These are phyloP conservation scores for Suillus variegatus DNA, from an alignment of 768 basidiomycete genomes.

Conservation along the genomic window DNA sequence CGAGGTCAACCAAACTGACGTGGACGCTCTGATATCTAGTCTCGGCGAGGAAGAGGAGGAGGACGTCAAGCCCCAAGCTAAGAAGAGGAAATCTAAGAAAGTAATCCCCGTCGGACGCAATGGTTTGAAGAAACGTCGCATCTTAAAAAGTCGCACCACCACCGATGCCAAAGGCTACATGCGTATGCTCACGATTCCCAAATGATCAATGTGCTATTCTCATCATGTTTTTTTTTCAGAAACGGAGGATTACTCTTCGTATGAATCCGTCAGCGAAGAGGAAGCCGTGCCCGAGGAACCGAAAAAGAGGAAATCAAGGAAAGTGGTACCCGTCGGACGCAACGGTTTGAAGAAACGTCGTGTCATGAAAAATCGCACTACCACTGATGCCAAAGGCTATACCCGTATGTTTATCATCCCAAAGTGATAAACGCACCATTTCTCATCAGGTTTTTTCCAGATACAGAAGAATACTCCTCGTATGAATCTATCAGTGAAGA, in stretches of 20 bases:
- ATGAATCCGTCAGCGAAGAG: slow-evolving; percentile 75
- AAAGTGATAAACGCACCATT: not conserved
- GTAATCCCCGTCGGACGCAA: slow-evolving; percentile 63
- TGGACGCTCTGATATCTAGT: slow-evolving; percentile 26
- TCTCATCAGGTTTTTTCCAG: slow-evolving; percentile 35
- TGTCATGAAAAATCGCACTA: slow-evolving; percentile 57
- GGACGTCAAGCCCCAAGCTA: slow-evolving; percentile 35
- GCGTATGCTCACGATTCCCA: slow-evolving; percentile 43
- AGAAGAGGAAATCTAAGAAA: slow-evolving; percentile 33
- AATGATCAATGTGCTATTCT: slow-evolving; percentile 4
- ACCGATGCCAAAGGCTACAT: slow-evolving; percentile 73
- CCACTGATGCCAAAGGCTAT: slow-evolving; percentile 68
- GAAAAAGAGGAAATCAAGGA: slow-evolving; percentile 39
- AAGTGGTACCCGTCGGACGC: slow-evolving; percentile 67
- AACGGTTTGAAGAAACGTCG: slow-evolving; percentile 80
- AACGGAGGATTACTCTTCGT: slow-evolving; percentile 77
- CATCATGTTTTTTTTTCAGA: slow-evolving; percentile 38
- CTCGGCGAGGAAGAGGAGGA: slow-evolving; percentile 32
- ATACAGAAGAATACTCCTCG: slow-evolving; percentile 75
- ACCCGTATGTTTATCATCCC: slow-evolving; percentile 49
- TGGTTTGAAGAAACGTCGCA: slow-evolving; percentile 72
- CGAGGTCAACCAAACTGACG: slow-evolving; percentile 31
- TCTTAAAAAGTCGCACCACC: slow-evolving; percentile 57
- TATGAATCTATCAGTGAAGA: slow-evolving; percentile 79
- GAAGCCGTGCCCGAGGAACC: slow-evolving; percentile 33